phyloP scores from a whole-genome alignment of 495 filamentous ascomycete genomes.

The Oleoguttula mirabilis region DNA sequence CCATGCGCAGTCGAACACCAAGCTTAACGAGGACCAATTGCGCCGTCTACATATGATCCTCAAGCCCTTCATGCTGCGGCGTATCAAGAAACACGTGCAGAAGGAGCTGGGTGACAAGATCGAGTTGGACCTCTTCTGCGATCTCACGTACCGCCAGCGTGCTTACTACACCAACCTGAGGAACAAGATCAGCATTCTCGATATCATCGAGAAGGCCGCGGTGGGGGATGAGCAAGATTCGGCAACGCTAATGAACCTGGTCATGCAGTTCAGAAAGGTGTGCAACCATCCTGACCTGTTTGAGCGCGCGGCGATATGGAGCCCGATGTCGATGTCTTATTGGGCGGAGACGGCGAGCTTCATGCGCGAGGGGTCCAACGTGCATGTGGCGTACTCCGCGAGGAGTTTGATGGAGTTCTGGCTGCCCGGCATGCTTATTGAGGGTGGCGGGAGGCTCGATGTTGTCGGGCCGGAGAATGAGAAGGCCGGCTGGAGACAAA shows the following conservation, averaged over 20 bases:
- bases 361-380: slow-evolving; percentile 68
- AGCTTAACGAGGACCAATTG: slow-evolving; percentile 94
- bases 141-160: slow-evolving; percentile 94
- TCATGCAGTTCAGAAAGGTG: slow-evolving; percentile 99
- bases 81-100: slow-evolving; percentile 98
- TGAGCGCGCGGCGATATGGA: slow-evolving; percentile 82
- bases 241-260: slow-evolving; percentile 93
- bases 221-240: slow-evolving; percentile 89
- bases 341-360: slow-evolving; percentile 95
- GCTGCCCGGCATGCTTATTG: slow-evolving; percentile 66
- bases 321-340: slow-evolving; percentile 66
- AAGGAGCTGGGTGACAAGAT: slow-evolving; percentile 99
- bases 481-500: slow-evolving; percentile 61
- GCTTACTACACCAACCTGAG: slow-evolving; percentile 81
- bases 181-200: slow-evolving; percentile 97
- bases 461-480: slow-evolving; percentile 62
- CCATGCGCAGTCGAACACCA: slow-evolving; percentile 95
- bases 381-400: slow-evolving; percentile 77
- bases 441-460: slow-evolving; percentile 61
- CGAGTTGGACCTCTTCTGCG: slow-evolving; percentile 89
- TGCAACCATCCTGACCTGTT: slow-evolving; percentile 98
- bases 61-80: slow-evolving; percentile 97
- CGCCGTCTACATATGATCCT: slow-evolving; percentile 96
- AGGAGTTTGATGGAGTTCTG: slow-evolving; percentile 75
- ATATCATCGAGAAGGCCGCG: slow-evolving; percentile 93